phyloP scores from a whole-genome alignment of 2,329 filamentous ascomycete species.

The Gnomoniopsis smithogilvyi region DNA sequence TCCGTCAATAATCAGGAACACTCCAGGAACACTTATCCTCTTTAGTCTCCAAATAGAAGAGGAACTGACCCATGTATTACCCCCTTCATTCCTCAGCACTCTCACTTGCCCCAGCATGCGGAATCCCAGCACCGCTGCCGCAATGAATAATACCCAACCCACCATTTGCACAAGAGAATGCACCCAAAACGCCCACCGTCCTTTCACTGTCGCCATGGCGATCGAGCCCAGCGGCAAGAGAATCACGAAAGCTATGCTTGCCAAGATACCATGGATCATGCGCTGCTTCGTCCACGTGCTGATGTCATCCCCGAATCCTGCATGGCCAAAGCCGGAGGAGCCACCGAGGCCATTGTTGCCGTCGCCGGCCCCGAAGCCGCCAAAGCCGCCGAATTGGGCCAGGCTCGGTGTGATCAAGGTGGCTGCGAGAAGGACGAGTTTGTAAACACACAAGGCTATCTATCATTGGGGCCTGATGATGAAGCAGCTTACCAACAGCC shows the following conservation, averaged over 20 bases:
- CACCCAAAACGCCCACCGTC: conserved; percentile 32
- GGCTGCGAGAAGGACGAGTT: neutral
- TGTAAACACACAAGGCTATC: neutral
- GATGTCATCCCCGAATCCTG: neutral
- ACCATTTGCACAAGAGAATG: conserved; percentile 39
- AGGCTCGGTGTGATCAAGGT: neutral
- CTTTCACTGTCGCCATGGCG: conserved; percentile 24
- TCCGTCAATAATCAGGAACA: neutral
- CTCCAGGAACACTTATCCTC: neutral
- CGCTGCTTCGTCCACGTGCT: neutral
- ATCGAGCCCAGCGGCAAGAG: conserved; percentile 22
- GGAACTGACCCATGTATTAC: conserved; percentile 27
- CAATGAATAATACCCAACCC: conserved; percentile 34
- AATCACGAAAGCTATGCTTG: conserved; percentile 19
- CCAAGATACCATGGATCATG: conserved; percentile 20
- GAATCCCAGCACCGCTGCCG: conserved; percentile 40
- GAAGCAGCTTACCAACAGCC: conserved; percentile 4
- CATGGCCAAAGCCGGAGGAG: neutral
- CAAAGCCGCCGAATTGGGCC: conserved; percentile 8
- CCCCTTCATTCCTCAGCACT: conserved; percentile 21
- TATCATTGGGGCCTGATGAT: too few relatives aligned
- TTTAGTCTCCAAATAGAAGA: neutral
- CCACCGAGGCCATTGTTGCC: neutral
- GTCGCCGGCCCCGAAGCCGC: neutral
- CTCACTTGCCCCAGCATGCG: conserved; percentile 33